Base-by-base conservation (phyloP, 352 stramenopile genomes). In the Phytophthora uliginosa region DNA sequence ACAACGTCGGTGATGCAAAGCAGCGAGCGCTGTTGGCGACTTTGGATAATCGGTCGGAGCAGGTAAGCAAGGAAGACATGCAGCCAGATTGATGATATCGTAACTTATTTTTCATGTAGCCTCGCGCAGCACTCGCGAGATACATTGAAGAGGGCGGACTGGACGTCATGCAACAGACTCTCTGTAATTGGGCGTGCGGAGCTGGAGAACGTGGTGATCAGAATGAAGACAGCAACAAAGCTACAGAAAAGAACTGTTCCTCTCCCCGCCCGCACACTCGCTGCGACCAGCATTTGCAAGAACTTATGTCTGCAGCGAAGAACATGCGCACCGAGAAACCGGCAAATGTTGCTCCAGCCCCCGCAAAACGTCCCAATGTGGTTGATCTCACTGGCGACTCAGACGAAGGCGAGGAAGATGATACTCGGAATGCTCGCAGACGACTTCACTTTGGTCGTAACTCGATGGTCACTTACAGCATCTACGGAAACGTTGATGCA, bases 91-190 rank as follows among this genome's bases (percentile, higher is more conserved):
- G 17, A 40, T 51, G 17, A 42, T 28, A 26, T 17, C 10, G 28
- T 22, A 57, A 15, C 36, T 68, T 24, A 65, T 24, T 7, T 55
- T 31, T 59, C 4, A 7, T 63, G 22, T 22, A 77, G 70, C 64
- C 70, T 7, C 38, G 38, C 36, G 50, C 36, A 58, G 64, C 70
- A 50, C 36, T 77, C 24, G 45, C 34, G 13, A 33, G 22, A 10
- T 77, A 69, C 47, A 38, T 24, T n/a, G 20, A 62, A 28, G 52
- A 72, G 50, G 70, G 64, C 12, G 64, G 64, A 9, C 31, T 73
- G 10, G 58, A 66, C n/a, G 52, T 38, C 20, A 12, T 77, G 18
- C 24, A 15, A 4, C 12, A 38, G n/a, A 54, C 42, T 7, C 50
- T 73, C 34, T 28, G 7, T 5, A 18, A 18, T 7, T 73, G 36